Percentiles rank a stretch among this genome's conserved stretches.
These are phyloP conservation scores for Alloteropsis angusta DNA, from an alignment of 202 grass and related monocot species.

Conservation along the genomic window DNA sequence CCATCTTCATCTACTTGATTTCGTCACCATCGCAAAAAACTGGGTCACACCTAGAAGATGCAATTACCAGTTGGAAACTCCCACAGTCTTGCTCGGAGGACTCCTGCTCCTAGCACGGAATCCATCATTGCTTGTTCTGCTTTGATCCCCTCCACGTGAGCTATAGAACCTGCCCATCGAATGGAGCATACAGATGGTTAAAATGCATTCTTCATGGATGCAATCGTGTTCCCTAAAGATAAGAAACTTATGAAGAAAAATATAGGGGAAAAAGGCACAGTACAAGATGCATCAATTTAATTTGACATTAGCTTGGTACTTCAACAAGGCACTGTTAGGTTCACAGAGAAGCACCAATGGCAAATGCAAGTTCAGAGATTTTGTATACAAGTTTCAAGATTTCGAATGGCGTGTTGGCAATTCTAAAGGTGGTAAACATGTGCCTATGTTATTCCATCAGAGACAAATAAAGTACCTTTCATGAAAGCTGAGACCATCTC, in stretches of 20 bases:
- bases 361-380: background rate
- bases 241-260: background rate
- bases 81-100: slow-evolving; percentile 33
- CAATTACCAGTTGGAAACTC: slow-evolving; percentile 42
- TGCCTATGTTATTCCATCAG: background rate
- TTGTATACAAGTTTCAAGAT: background rate
- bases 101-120: slow-evolving; percentile 45
- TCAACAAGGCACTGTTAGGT: background rate
- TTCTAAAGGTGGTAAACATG: background rate
- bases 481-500: slow-evolving; percentile 54
- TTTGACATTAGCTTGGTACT: background rate
- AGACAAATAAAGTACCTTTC: slow-evolving; percentile 37
- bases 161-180: slow-evolving; percentile 39
- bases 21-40: slow-evolving; percentile 34
- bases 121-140: slow-evolving; percentile 6
- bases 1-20: slow-evolving; percentile 23
- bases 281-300: background rate
- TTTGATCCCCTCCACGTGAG: slow-evolving; percentile 17
- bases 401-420: background rate
- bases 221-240: background rate
- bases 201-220: background rate
- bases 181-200: background rate
- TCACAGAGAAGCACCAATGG: background rate
- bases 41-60: background rate
- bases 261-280: background rate